Evolutionary conservation across 148 eudicot species (phyloP).

Genomic region (Silene latifolia): DNA sequence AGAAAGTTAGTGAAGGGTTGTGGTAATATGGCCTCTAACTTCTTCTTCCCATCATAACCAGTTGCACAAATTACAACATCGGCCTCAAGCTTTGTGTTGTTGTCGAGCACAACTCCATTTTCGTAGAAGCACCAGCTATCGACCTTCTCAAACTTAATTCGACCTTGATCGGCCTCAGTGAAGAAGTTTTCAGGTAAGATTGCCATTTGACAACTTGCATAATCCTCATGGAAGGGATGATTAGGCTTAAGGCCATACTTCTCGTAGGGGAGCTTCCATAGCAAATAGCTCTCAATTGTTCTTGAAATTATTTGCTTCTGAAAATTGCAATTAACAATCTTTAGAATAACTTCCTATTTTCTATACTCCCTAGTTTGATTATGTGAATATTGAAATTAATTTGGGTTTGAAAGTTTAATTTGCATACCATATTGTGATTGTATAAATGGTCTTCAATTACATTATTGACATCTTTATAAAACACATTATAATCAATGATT

Average conservation of each 20-base stretch:
- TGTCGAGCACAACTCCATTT: conserved; percentile 69
- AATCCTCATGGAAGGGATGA: conserved; percentile 86
- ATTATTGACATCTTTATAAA: too few relatives aligned
- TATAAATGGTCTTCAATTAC: too few relatives aligned
- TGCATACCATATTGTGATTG: too few relatives aligned
- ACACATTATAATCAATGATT: too few relatives aligned
- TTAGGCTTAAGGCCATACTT: conserved; percentile 81
- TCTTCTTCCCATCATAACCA: conserved; percentile 81
- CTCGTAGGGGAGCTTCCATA: conserved; percentile 62
- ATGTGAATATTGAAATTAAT: too few relatives aligned
- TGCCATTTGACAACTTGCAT: conserved; percentile 97
- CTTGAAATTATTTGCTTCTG: conserved; percentile 61
- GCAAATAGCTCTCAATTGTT: conserved; percentile 65
- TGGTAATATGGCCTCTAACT: conserved; percentile 60
- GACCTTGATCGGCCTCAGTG: conserved; percentile 62
- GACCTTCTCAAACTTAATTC: conserved; percentile 55
- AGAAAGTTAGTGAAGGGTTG: conserved; percentile 63
- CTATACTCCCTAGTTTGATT: too few relatives aligned
- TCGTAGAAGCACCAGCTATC: conserved; percentile 79
- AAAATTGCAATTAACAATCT: not conserved
- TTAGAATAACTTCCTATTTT: not conserved
- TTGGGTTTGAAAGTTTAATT: not conserved
- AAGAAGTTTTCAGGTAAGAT: conserved; percentile 87
- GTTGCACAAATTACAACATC: conserved; percentile 84
- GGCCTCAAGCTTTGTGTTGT: conserved; percentile 56